Evolutionary conservation across 2,329 filamentous ascomycete genomes (phyloP), one percentile per base, ranked within the genome.

Genomic region (Harringtonia lauricola): DNA sequence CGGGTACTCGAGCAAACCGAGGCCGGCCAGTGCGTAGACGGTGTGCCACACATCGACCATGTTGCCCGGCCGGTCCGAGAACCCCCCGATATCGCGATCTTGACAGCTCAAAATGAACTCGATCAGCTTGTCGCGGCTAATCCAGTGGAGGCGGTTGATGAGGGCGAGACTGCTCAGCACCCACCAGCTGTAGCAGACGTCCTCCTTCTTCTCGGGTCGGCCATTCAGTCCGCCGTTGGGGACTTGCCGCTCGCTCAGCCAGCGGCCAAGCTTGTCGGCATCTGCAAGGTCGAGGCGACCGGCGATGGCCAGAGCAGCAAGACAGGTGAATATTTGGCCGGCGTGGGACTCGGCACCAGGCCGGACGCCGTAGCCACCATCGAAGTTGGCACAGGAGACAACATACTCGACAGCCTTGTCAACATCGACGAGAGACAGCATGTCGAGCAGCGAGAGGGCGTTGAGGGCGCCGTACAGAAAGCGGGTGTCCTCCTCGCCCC

Each of bases 181-280:
- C 92, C 92, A 98, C 92, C 92, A 98, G 60, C 87, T 95, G 65
- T 98, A 98, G 66, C 92, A 98, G 14, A 95, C 90, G 60, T 98
- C 92, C 59, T 95, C 90, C 49, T 85, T 67, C 68, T 98, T 98
- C 65, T 96, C 92, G 1, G 92, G 92, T 39, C 92, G 76, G 3
- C 92, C 92, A 59, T 98, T 98, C 41, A 98, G 67, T 0, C 92
- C 92, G 26, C 92, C 92, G 39, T 81, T 82, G 10, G 86, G 76
- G 24, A 94, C 70, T 60, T 98, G 92, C 49, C 92, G 76, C 64
- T 98, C 92, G 61, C 88, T 94, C 43, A 98, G 70, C 92, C 92
- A 98, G 39, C 79, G 77, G 17, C 81, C 89, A 5, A 96, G 68
- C 53, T 83, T 84, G 58, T 95, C 86, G 48, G 75, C 75, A 57